Conservation (phyloP, 1,139 yeast genomes). For the Taphrina sp. region DNA sequence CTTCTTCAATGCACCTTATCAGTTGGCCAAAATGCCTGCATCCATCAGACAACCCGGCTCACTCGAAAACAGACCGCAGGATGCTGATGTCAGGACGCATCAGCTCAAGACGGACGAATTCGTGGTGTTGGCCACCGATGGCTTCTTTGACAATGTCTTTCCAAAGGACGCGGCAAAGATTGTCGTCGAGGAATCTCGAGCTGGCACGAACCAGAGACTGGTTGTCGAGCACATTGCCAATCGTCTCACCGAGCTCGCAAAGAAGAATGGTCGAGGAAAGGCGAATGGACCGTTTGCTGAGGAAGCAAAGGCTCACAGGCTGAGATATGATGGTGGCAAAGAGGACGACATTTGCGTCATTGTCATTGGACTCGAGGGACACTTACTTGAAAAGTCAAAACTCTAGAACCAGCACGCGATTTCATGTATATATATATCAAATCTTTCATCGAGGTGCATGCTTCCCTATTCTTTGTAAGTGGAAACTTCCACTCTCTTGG, state of each 20-base stretch:
- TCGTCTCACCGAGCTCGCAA: conserved; percentile 9
- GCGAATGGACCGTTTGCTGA: conserved; percentile 29
- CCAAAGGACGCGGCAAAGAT: conserved; percentile 65
- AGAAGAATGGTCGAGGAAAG: conserved; percentile 7
- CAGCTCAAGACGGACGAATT: conserved; percentile 65
- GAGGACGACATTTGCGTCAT: conserved; percentile 27
- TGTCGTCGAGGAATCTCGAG: conserved; percentile 36
- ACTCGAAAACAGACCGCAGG: conserved; percentile 54
- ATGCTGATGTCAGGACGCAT: conserved; percentile 48
- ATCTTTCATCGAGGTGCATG: no score
- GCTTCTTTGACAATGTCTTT: conserved; percentile 81
- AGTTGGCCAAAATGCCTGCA: conserved; percentile 78
- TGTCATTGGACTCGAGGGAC: conserved; percentile 13
- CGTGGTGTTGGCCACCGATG: conserved; percentile 86
- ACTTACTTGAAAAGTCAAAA: background rate
- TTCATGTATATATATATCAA: no score
- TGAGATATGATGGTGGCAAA: conserved; percentile 31
- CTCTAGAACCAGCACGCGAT: background rate
- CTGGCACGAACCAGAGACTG: background rate
- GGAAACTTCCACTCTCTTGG: no score
- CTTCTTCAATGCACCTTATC: conserved; percentile 85
- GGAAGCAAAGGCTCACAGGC: conserved; percentile 22
- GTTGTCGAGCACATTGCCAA: conserved; percentile 12
- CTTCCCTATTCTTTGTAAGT: no score
- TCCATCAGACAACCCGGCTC: conserved; percentile 55